Base-by-base conservation (phyloP, 1,284 basidiomycete species). In the Tetrapyrgos nigripes region DNA sequence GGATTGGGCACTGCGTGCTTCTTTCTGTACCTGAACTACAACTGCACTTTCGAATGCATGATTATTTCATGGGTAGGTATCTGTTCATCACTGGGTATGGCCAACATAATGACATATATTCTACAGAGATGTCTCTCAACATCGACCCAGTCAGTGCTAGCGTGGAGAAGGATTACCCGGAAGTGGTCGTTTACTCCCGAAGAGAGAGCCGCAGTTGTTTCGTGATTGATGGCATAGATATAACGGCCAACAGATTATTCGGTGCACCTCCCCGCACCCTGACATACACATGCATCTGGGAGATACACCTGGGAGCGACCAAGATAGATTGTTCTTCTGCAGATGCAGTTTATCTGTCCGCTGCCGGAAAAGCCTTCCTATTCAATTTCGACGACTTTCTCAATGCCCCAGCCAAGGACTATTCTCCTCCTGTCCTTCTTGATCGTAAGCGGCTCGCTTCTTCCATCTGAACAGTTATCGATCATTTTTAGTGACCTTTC, bases 221-320 rank as follows among this genome's bases (percentile, higher is more conserved):
- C 35, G 74, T 87, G 24, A 77, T 94, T 28, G 91, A 93, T 69
- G 86, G 90, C 9, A 73, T 97, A 60, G 86, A 92, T 59, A 85
- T 97, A 57, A 85, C 86, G 24, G 89, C 92, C 1, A 87, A 96
- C 69, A 86, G 95, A 33, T 76, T 97, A 13, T 96, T 97, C 67
- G 95, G 95, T 3, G 92, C 93, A 10, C 86, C 88, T 58, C 95
- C 95, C 2, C 82, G 84, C n/a, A 92, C 90, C 0, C 77, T 90
- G 1, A 90, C 94, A 0, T 97, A 97, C 68, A 78, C 96, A 8
- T 97, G 94, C 69, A 83, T 96, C 4, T 97, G 95, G 96, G 93
- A 96, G 66, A 83, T 95, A 46, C 75, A 76, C 21, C 46, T 94
- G 24, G 91, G 92, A 2, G 72, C 80, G 43, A 68, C 94, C 45